Base-by-base conservation (phyloP, 768 basidiomycete genomes). In the Pisolithus sp. region DNA sequence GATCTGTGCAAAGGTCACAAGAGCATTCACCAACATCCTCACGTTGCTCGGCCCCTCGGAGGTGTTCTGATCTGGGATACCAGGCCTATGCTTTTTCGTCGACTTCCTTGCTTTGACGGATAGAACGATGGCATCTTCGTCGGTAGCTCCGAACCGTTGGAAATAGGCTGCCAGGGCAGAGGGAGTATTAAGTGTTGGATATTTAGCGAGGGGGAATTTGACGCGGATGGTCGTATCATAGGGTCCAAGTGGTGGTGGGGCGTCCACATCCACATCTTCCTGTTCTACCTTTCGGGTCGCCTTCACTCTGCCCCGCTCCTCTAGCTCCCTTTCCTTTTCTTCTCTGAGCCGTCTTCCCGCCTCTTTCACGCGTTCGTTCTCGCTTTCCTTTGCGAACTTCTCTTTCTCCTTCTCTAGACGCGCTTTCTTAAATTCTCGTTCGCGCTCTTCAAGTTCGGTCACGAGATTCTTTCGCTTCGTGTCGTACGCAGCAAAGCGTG, bases 401-500 rank as follows among this genome's bases (percentile, higher is more conserved):
- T 83, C 79, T 55, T 78, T 74, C 53, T 80, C 75, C 57, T 81
- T 80, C n/a, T 82, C 85, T 47, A 76, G 57, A 47, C 77, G 76
- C 1, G 81, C 73, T 62, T 85, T 87, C 73, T 90, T 92, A 68
- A 85, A 82, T 18, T 77, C 85, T 8, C 80, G 76, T 58, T 93
- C 90, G 31, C 85, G 75, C 59, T 81, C 83, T 63, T 93, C 90
- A 13, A 92, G 75, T 60, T 90, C 89, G 30, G 86, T 83, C 20
- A 89, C 76, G 55, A 93, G 69, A 31, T 65, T 77, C 71, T 86
- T 89, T 26, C 89, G 76, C 62, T 92, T 92, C 52, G 67, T 73
- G 57, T 89, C 86, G 59, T 79, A 88, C 3, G 75, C 62, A 20
- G 86, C 76, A 57, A 80, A 89, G n/a, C 89, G 79, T 39, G 82